Evolutionary conservation across 2,329 filamentous ascomycete species (phyloP).

Genomic region (Penicillium sp.): DNA sequence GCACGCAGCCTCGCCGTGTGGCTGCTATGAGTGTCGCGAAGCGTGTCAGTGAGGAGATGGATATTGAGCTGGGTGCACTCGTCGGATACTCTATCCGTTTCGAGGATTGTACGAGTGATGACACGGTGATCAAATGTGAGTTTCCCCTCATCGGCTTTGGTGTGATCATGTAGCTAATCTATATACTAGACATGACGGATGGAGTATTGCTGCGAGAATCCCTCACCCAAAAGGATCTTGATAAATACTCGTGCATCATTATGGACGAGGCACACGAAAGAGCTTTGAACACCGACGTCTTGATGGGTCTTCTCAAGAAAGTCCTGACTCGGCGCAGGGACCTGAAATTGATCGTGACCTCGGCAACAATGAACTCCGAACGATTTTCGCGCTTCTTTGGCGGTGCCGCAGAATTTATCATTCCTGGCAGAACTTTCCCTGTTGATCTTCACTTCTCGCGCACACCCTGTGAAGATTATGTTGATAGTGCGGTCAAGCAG

Average conservation of each 20-base stretch:
- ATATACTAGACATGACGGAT: slow-evolving; percentile 77
- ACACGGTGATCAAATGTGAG: slow-evolving; percentile 85
- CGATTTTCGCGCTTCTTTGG: slow-evolving; percentile 95
- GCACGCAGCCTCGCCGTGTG: slow-evolving; percentile 92
- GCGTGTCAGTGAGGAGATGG: slow-evolving; percentile 97
- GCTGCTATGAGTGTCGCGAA: slow-evolving; percentile 99
- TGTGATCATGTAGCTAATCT: slow-evolving; percentile 7
- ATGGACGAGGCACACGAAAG: slow-evolving; percentile 99
- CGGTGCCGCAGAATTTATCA: slow-evolving; percentile 92
- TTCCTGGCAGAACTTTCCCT: slow-evolving; percentile 92
- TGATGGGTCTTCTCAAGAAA: slow-evolving; percentile 98
- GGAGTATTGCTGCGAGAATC: slow-evolving; percentile 92
- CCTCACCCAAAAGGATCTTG: slow-evolving; percentile 84
- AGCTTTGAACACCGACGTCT: slow-evolving; percentile 91
- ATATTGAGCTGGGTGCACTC: slow-evolving; percentile 77
- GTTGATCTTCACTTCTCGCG: slow-evolving; percentile 95
- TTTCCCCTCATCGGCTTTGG: slow-evolving; percentile 9
- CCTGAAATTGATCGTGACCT: slow-evolving; percentile 94
- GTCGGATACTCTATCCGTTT: slow-evolving; percentile 98
- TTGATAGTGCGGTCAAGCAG: slow-evolving; percentile 94
- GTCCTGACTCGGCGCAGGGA: slow-evolving; percentile 85
- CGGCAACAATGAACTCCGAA: slow-evolving; percentile 97
- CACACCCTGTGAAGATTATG: slow-evolving; percentile 94
- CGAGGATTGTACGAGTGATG: slow-evolving; percentile 93
- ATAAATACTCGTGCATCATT: slow-evolving; percentile 96